Conservation (phyloP, 805 yeast species). For the Clavispora fructus region DNA sequence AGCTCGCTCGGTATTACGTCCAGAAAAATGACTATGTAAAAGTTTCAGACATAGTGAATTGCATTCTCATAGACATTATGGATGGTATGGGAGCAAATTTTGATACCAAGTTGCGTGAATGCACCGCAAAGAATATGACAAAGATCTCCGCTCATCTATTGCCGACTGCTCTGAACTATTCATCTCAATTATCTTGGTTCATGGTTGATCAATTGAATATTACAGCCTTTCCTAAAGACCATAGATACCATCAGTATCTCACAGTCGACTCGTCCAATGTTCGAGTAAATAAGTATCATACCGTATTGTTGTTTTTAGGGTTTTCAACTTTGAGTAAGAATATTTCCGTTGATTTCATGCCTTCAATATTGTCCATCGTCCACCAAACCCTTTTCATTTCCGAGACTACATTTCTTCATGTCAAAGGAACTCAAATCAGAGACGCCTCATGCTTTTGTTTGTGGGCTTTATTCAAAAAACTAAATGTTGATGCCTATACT, state of each 20-base stretch:
- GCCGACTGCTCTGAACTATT: conserved; percentile 29
- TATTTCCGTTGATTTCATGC: conserved; percentile 19
- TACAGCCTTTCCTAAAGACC: conserved; percentile 1
- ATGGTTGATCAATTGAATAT: conserved; percentile 31
- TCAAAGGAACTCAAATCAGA: conserved; percentile 64
- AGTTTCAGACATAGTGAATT: conserved; percentile 47
- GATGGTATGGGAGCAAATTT: conserved; percentile 30
- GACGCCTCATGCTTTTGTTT: conserved; percentile 80
- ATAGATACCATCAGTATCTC: background rate
- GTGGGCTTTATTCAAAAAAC: conserved; percentile 67
- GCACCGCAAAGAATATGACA: conserved; percentile 62
- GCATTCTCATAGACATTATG: conserved; percentile 37
- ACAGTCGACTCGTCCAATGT: background rate
- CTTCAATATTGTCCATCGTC: conserved; percentile 32
- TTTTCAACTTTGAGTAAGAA: conserved; percentile 25
- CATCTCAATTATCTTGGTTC: conserved; percentile 36
- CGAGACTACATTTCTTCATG: conserved; percentile 45
- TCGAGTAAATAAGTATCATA: conserved; percentile 47
- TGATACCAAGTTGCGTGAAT: conserved; percentile 56
- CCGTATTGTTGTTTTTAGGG: conserved; percentile 54
- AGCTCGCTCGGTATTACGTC: conserved; percentile 28
- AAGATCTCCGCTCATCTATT: conserved; percentile 37
- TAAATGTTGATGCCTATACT: conserved; percentile 14
- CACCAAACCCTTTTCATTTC: conserved; percentile 49
- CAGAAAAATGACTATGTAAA: conserved; percentile 24